Evolutionary conservation across 2,329 filamentous ascomycete species (phyloP), one percentile per base, ranked within the genome.

Genomic region (Apiospora phragmitis): DNA sequence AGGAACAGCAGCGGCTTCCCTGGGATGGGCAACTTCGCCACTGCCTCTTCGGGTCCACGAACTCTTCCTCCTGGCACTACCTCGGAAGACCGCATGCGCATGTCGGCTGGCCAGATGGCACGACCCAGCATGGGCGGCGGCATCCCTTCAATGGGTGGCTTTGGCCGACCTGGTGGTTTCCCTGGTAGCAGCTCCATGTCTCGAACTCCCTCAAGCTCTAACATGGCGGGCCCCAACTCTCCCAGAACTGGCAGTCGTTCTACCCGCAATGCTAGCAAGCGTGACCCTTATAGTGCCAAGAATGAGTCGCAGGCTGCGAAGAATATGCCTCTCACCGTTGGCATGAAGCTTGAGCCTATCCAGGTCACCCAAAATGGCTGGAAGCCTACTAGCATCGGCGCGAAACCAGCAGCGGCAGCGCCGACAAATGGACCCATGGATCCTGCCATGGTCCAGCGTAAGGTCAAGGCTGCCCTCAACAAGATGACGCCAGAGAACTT

Each of bases 401-500:
- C 82, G 49, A 80, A 81, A 41, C 72, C 80, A 68, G 81, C 85
- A 49, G 73, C 82, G 59, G 80, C 82, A 70, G 78, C 83, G 72
- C 82, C 86, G 70, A 82, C 85, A 73, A 80, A 85, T 11, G 85
- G 85, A 68, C 88, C 93, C 77, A 89, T 98, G 84, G 90, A 97
- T 74, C 95, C 96, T 32, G 94, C 95, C 77, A 90, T 96, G 86
- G 96, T 99, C 71, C 96, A 99, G 85, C 92, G 95, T 76, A 99
- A 99, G 91, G 96, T 99, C 81, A 99, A 99, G 91, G 93, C 94
- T 74, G 93, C 93, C 72, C 87, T 99, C 78, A 99, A 99, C 91
- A 99, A 99, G 92, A 98, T 99, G 96, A 98, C 96, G 0, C 96
- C 96, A 0, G 96, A 99, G 85, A 99, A 98, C 80, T 99, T 99